Percentiles rank a stretch among this genome's conserved stretches.
Evolutionary conservation across 306 rosid genomes (phyloP).

Genomic region (Rosa multiflora): DNA sequence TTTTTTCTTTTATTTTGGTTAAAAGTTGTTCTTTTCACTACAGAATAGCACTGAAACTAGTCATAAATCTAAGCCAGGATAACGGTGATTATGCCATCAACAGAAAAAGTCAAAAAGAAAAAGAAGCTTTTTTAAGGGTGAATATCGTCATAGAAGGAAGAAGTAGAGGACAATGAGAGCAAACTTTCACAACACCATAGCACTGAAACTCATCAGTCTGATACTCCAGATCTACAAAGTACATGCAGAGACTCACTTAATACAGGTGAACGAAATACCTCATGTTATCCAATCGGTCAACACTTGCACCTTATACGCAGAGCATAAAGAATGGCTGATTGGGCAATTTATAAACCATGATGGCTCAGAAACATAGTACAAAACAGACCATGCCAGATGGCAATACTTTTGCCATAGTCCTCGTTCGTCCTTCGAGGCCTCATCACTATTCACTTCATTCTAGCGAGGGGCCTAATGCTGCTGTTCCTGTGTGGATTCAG

Average conservation of each 20-base stretch:
- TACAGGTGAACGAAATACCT: background rate
- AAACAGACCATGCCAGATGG: too few species aligned
- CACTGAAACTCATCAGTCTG: background rate
- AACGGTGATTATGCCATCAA: too few species aligned
- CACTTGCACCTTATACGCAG: background rate
- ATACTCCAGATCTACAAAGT: background rate
- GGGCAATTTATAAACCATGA: background rate
- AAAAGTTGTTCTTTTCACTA: too few species aligned
- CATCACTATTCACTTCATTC: background rate
- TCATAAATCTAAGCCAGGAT: too few species aligned
- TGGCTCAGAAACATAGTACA: too few species aligned
- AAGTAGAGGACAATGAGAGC: background rate
- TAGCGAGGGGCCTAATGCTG: conserved; percentile 16
- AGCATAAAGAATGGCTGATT: conserved; percentile 4
- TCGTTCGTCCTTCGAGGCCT: background rate
- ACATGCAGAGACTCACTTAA: background rate
- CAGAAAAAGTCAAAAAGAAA: too few species aligned
- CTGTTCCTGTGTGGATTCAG: conserved; percentile 25
- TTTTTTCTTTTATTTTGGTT: too few species aligned
- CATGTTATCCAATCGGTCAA: background rate
- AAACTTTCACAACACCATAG: background rate
- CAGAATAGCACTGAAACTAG: too few species aligned
- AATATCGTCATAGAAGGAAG: background rate
- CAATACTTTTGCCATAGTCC: too few species aligned
- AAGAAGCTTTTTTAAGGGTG: background rate